A percentile compares a stretch with the other conserved stretches of the same genome.
phyloP scores from a whole-genome alignment of 495 filamentous ascomycete genomes.

The Podospora bellae-mahoneyi region DNA sequence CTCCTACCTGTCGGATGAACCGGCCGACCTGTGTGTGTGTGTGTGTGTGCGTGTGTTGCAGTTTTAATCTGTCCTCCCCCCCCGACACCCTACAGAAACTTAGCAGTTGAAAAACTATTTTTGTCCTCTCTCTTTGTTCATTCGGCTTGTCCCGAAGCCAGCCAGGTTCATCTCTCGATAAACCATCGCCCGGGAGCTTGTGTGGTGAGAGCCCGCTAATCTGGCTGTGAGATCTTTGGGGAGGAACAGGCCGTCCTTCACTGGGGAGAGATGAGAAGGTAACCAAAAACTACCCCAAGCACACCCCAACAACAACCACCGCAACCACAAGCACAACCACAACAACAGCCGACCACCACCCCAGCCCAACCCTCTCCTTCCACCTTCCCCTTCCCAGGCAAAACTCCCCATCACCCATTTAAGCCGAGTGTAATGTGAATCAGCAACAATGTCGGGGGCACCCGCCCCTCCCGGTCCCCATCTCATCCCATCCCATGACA shows the following conservation, averaged over 20 bases:
- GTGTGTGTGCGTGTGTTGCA: not conserved
- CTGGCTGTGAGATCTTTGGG: not conserved
- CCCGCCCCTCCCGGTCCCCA: not conserved
- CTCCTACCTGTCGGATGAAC: not conserved
- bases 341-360: not conserved
- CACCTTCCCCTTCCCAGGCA: not conserved
- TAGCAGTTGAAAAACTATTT: not conserved
- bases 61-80: not conserved
- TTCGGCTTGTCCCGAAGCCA: constrained; percentile 1
- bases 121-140: not conserved
- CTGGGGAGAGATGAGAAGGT: too few relatives aligned
- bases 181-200: not conserved
- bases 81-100: not conserved
- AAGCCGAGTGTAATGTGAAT: not conserved
- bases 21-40: not conserved
- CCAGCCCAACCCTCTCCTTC: not conserved
- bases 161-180: not conserved
- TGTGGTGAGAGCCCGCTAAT: not conserved
- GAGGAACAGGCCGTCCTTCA: too few relatives aligned
- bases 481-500: not conserved
- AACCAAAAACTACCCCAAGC: not conserved
- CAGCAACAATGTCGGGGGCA: not conserved
- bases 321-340: not conserved
- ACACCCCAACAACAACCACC: not conserved
- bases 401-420: not conserved